phyloP scores from a whole-genome alignment of 306 rosid genomes.

The Prunus armeniaca region DNA sequence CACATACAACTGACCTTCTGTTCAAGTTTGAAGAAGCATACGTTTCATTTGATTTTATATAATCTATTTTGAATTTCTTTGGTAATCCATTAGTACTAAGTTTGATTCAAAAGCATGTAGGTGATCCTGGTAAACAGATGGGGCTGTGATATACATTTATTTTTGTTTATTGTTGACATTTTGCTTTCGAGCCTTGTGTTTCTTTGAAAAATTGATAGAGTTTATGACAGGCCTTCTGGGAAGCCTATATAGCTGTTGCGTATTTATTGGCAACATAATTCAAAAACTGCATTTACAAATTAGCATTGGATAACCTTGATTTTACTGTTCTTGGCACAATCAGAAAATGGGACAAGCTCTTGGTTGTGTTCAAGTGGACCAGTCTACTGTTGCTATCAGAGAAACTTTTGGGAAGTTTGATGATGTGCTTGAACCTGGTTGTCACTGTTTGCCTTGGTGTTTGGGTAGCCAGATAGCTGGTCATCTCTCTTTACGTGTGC shows the following conservation, averaged over 20 bases:
- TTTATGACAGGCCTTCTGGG: not conserved
- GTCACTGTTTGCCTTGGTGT: slow-evolving; percentile 58
- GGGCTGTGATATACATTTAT: not conserved
- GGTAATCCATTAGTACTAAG: not conserved
- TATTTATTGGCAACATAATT: not conserved
- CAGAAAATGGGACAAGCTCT: slow-evolving; percentile 47
- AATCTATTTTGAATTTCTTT: not conserved
- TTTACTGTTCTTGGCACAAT: slow-evolving; percentile 3
- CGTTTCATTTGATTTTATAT: not conserved
- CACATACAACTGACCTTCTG: not conserved
- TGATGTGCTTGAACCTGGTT: slow-evolving; percentile 52
- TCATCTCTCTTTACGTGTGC: slow-evolving; percentile 50
- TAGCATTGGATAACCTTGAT: not conserved
- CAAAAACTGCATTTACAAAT: not conserved
- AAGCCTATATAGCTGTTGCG: not conserved
- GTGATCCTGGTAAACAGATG: not conserved
- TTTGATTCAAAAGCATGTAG: not conserved
- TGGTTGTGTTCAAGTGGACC: slow-evolving; percentile 57
- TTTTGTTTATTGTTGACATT: not conserved
- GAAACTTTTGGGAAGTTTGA: slow-evolving; percentile 59
- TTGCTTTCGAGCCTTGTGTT: not conserved
- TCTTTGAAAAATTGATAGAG: not conserved
- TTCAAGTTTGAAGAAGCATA: not conserved
- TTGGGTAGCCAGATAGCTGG: slow-evolving; percentile 46
- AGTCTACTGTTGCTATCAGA: slow-evolving; percentile 47